Evolutionary conservation across 2,329 filamentous ascomycete species (phyloP), one percentile per base, ranked within the genome.

Genomic region (Ceratocystis cacaofunesta): DNA sequence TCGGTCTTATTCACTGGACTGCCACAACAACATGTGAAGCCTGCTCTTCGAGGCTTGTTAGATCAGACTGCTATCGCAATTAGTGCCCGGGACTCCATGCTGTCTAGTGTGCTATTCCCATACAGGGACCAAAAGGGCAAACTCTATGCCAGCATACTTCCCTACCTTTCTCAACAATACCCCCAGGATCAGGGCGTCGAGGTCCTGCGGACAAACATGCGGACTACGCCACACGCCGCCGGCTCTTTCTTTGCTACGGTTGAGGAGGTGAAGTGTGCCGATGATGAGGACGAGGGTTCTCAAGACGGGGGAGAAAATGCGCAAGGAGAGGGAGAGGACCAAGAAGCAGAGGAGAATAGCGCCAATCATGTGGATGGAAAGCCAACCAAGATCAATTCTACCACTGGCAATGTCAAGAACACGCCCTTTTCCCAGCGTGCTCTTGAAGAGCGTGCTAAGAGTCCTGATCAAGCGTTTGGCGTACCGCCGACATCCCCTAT

Each of bases 61-160:
- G 90, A 96, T 71, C 87, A 89, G 69, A 89, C 89, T 2, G 88
- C 90, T 22, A 87, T 96, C 65, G 76, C 96, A 25, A 82, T 80
- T 4, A 79, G 81, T 67, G 80, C 86, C 73, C 85, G 85, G 71
- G 79, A 85, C 41, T 87, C 88, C 52, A 89, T 96, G 82, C 72
- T 94, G 10, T 85, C 90, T 5, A 92, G 90, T 73, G 85, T 95
- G 12, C 77, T 96, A 67, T 90, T 94, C 73, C 89, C 90, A 0
- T 83, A 85, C 74, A 76, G 84, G 68, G 78, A 85, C 71, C 78
- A 82, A 71, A 80, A 85, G 72, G 82, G 86, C 52, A 78, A 83
- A 69, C 81, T 83, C 63, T 83, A 85, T 68, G 80, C 88, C 32
- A 94, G 87, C 73, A 86, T 96, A 61, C 75, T 96, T 61, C 92